Conservation (phyloP, 441 rosid species). For the Gossypium davidsonii region DNA sequence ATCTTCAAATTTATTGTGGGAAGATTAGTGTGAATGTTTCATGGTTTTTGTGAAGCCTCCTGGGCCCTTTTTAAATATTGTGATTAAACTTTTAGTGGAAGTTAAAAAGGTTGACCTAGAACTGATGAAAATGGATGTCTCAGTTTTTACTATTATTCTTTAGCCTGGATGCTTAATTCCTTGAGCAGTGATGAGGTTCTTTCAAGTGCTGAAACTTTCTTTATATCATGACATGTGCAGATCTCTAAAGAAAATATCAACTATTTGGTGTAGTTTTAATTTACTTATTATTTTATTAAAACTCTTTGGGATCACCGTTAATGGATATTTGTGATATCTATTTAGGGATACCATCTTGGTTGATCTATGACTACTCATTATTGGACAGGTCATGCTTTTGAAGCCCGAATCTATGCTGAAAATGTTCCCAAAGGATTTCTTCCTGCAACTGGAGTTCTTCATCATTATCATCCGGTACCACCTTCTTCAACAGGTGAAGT, state of each 20-base stretch:
- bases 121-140: neutral
- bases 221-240: neutral
- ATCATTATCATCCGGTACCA: slow-evolving; percentile 68
- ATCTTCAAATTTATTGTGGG: neutral
- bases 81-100: neutral
- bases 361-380: slow-evolving; percentile 2
- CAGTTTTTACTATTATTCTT: neutral
- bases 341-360: neutral
- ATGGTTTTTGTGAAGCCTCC: neutral
- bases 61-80: neutral
- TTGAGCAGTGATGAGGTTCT: neutral
- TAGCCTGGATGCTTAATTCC: neutral
- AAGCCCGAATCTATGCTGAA: slow-evolving; percentile 94
- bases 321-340: neutral
- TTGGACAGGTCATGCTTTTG: slow-evolving; percentile 90
- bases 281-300: neutral
- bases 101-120: neutral
- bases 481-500: slow-evolving; percentile 65
- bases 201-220: neutral
- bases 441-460: slow-evolving; percentile 91
- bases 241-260: neutral
- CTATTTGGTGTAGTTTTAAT: neutral
- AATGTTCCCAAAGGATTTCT: slow-evolving; percentile 91
- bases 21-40: neutral
- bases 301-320: neutral